phyloP scores from a whole-genome alignment of 139 green algal genomes.

The Chlorella sp. region DNA sequence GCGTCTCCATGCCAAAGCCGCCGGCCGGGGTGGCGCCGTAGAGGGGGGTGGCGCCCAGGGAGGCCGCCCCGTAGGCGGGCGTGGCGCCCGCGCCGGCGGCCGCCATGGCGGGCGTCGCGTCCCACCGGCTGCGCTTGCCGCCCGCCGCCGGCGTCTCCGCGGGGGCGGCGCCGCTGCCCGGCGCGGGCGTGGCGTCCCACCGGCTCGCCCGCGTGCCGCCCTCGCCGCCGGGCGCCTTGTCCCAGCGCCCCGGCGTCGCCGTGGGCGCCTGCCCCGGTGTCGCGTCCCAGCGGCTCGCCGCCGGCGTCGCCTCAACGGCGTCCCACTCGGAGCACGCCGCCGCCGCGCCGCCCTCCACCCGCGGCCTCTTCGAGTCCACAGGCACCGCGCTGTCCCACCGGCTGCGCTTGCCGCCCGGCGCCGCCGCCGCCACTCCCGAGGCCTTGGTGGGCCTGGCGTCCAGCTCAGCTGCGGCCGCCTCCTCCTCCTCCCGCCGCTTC shows the following conservation, averaged over 20 bases:
- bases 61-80: conserved; percentile 38
- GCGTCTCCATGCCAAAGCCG: conserved; percentile 74
- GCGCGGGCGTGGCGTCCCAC: conserved; percentile 67
- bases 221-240: not conserved
- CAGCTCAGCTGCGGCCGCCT: conserved; percentile 27
- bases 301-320: conserved; percentile 73
- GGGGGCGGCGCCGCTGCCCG: conserved; percentile 16
- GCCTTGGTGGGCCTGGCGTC: conserved; percentile 55
- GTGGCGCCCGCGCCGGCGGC: conserved; percentile 18
- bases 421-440: conserved; percentile 41
- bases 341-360: conserved; percentile 2
- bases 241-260: conserved; percentile 43
- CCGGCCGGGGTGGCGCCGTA: conserved; percentile 68
- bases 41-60: conserved; percentile 36
- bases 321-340: conserved; percentile 87
- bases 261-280: conserved; percentile 48
- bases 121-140: conserved; percentile 52
- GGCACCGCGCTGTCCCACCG: conserved; percentile 79
- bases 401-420: conserved; percentile 68
- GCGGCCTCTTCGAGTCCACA: conserved; percentile 44
- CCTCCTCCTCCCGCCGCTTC: conserved; percentile 33
- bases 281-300: conserved; percentile 66
- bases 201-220: conserved; percentile 36
- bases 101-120: conserved; percentile 39
- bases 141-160: conserved; percentile 42